Evolutionary conservation across 1,284 basidiomycete genomes (phyloP).

Genomic region (Pseudomicrostroma phylloplanum): DNA sequence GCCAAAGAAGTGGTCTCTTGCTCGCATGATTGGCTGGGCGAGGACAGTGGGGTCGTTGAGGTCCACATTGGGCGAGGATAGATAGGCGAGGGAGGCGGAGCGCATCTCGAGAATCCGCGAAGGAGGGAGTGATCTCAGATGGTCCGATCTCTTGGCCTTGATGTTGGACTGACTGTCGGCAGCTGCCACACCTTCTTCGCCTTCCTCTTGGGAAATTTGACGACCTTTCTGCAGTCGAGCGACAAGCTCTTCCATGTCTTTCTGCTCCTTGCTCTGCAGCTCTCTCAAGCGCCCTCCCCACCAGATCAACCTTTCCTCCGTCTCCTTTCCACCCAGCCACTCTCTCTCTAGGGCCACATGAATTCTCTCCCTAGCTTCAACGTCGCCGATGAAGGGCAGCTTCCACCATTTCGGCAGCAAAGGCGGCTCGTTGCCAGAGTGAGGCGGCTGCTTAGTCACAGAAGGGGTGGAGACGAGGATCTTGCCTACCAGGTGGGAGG

Average conservation of each 20-base stretch:
- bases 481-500: neutral
- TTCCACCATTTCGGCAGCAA: conserved; percentile 4
- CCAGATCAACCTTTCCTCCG: conserved; percentile 5
- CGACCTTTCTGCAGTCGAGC: neutral
- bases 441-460: neutral
- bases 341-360: neutral
- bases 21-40: neutral
- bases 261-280: neutral
- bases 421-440: neutral
- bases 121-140: neutral
- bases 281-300: neutral
- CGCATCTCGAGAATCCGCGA: neutral
- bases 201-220: neutral
- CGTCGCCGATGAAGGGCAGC: conserved; percentile 4
- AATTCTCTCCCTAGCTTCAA: neutral
- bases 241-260: neutral
- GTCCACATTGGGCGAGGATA: neutral
- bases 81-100: neutral
- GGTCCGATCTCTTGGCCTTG: neutral
- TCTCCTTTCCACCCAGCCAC: neutral
- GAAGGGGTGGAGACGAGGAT: neutral
- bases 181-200: neutral
- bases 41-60: neutral
- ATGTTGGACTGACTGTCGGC: neutral
- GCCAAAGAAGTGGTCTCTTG: conserved; percentile 2